Conservation (phyloP, 2,329 filamentous ascomycete genomes). For the Monilinia vaccinii-corymbosi region DNA sequence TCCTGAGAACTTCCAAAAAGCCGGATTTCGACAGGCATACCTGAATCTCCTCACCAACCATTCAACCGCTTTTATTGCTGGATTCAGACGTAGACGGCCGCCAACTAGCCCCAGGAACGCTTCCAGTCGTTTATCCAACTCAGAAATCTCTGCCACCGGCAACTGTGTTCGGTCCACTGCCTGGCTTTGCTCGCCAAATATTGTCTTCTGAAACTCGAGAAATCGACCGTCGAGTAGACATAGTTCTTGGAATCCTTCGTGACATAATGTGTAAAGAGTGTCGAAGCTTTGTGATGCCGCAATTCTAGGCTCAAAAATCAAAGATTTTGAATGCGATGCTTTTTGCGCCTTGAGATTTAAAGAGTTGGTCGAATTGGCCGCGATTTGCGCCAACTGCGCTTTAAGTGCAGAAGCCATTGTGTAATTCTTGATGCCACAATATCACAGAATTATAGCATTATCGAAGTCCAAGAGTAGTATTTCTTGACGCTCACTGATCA, state of each 20-base stretch:
- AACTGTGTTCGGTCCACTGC: constrained; percentile 79
- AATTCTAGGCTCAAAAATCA: constrained; percentile 82
- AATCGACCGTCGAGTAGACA: constrained; percentile 82
- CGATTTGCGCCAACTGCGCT: constrained; percentile 88
- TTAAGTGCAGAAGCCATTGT: constrained; percentile 78
- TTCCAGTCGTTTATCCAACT: constrained; percentile 69
- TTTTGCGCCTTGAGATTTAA: constrained; percentile 91
- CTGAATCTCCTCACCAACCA: constrained; percentile 89
- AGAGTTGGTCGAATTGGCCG: constrained; percentile 79
- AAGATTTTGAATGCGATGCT: constrained; percentile 81
- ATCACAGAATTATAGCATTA: constrained; percentile 13
- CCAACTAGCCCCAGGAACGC: constrained; percentile 75
- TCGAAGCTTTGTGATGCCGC: constrained; percentile 87
- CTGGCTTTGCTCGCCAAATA: constrained; percentile 94
- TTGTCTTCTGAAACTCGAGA: constrained; percentile 58
- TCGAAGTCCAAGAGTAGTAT: constrained; percentile 4
- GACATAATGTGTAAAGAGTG: constrained; percentile 76
- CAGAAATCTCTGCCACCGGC: constrained; percentile 70
- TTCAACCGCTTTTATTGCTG: constrained; percentile 83
- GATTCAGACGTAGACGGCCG: constrained; percentile 69
- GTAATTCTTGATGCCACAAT: constrained; percentile 1
- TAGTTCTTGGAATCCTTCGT: constrained; percentile 83
- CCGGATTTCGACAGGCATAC: constrained; percentile 38
- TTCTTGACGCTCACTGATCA: constrained; percentile 3
- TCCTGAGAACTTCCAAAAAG: background rate